Conservation (phyloP, 805 yeast species). For the Candida nitratophila region DNA sequence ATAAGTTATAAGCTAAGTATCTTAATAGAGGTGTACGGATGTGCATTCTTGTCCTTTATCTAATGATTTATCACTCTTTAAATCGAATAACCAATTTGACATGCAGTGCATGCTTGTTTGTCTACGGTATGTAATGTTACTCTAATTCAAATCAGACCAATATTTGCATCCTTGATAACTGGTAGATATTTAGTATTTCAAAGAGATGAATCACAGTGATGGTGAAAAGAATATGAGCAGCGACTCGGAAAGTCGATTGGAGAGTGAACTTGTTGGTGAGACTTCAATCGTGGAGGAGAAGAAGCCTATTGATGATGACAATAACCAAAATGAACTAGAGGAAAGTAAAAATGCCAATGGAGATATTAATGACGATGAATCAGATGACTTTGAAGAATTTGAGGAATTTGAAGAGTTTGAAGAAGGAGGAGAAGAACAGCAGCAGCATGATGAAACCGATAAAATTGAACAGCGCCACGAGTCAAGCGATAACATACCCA, state of each 20-base stretch:
- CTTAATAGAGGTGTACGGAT: no score
- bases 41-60: no score
- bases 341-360: constrained; percentile 7
- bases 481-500: background rate
- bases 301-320: background rate
- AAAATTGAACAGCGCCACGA: background rate
- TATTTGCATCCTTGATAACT: no score
- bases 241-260: no score
- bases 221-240: background rate
- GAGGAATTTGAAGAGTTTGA: constrained; percentile 19
- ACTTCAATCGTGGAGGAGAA: background rate
- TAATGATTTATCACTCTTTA: no score
- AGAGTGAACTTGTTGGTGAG: no score
- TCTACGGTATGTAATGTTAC: no score
- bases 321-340: background rate
- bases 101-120: no score
- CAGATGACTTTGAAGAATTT: constrained; percentile 8
- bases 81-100: no score
- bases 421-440: constrained; percentile 4
- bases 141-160: no score
- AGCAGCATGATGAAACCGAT: background rate
- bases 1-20: no score
- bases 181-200: no score
- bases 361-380: constrained; percentile 1
- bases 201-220: background rate